A percentile compares a stretch with the other conserved stretches of the same genome.
Evolutionary conservation across 768 basidiomycete genomes (phyloP).

Genomic region (Gloeopeniophorella convolvens): DNA sequence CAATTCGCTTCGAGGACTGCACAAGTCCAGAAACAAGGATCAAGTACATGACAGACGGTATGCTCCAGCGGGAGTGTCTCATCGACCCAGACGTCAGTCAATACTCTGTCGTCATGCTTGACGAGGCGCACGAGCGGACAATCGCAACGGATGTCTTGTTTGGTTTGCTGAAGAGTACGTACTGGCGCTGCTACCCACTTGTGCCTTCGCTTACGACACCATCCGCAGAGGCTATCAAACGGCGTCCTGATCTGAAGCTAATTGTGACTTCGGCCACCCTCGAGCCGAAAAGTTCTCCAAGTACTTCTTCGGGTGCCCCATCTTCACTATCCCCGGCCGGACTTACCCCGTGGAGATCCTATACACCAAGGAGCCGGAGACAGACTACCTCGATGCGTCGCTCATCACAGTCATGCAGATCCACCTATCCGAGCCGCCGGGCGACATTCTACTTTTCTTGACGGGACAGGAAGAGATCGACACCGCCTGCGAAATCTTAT

Average conservation of each 20-base stretch:
- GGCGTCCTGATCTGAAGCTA: slow-evolving; percentile 91
- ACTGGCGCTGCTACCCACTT: neutral
- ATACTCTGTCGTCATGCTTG: slow-evolving; percentile 96
- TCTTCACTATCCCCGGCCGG: slow-evolving; percentile 99
- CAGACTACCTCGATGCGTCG: slow-evolving; percentile 95
- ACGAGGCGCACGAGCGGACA: slow-evolving; percentile 97
- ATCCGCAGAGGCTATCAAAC: slow-evolving; percentile 80
- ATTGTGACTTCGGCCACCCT: slow-evolving; percentile 98
- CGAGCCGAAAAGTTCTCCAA: slow-evolving; percentile 99
- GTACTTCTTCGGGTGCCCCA: slow-evolving; percentile 98
- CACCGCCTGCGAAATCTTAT: slow-evolving; percentile 93
- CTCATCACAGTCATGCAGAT: slow-evolving; percentile 99
- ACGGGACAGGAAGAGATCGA: slow-evolving; percentile 99
- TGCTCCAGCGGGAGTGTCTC: slow-evolving; percentile 94
- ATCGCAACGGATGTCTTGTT: slow-evolving; percentile 99
- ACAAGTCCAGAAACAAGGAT: slow-evolving; percentile 98
- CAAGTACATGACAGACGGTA: slow-evolving; percentile 99
- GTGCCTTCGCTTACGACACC: slow-evolving; percentile 18
- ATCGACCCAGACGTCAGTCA: slow-evolving; percentile 91
- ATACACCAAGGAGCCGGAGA: slow-evolving; percentile 99
- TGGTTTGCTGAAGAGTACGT: slow-evolving; percentile 85
- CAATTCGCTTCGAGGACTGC: slow-evolving; percentile 98
- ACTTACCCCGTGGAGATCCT: slow-evolving; percentile 97
- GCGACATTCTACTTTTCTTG: slow-evolving; percentile 93
- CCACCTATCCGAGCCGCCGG: slow-evolving; percentile 95